Conservation (phyloP, 83 land plant genomes). For the Isoetes engelmannii region DNA sequence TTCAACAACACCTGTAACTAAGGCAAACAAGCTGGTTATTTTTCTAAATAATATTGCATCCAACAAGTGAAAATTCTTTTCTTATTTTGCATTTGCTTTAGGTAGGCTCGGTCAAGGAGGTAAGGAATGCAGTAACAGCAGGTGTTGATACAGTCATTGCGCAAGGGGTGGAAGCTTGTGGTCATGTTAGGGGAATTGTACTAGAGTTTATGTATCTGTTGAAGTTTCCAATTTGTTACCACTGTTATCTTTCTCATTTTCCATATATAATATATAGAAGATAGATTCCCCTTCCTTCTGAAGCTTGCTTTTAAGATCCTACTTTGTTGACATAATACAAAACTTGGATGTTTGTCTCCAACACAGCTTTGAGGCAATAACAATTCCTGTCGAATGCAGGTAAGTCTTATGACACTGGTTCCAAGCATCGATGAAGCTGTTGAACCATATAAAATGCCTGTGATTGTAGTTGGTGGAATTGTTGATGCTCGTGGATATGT, state of each 20-base stretch:
- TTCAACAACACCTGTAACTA: too few relatives aligned
- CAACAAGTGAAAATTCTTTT: not conserved
- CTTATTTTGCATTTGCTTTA: slow-evolving; percentile 2
- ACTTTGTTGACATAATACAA: not conserved
- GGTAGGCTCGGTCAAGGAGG: slow-evolving; percentile 32
- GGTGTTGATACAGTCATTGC: slow-evolving; percentile 36
- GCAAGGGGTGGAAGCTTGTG: slow-evolving; percentile 44
- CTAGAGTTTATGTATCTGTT: not conserved
- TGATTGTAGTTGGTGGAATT: slow-evolving; percentile 90
- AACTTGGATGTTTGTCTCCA: too few relatives aligned
- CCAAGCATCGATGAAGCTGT: slow-evolving; percentile 70
- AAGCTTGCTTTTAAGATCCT: too few relatives aligned
- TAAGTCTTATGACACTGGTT: slow-evolving; percentile 46
- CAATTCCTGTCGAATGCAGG: slow-evolving; percentile 28
- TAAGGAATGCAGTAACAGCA: slow-evolving; percentile 24
- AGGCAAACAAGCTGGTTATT: too few relatives aligned
- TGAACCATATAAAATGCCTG: slow-evolving; percentile 39
- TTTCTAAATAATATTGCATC: too few relatives aligned
- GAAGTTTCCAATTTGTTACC: too few relatives aligned
- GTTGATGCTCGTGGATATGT: slow-evolving; percentile 89
- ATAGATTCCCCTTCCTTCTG: not conserved
- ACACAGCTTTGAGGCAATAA: not conserved
- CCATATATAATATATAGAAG: not conserved
- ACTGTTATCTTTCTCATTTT: too few relatives aligned
- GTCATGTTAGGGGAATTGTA: slow-evolving; percentile 28